These are phyloP conservation scores for Dalbergia cultrata DNA, from an alignment of 306 rosid genomes.

Conservation along the genomic window DNA sequence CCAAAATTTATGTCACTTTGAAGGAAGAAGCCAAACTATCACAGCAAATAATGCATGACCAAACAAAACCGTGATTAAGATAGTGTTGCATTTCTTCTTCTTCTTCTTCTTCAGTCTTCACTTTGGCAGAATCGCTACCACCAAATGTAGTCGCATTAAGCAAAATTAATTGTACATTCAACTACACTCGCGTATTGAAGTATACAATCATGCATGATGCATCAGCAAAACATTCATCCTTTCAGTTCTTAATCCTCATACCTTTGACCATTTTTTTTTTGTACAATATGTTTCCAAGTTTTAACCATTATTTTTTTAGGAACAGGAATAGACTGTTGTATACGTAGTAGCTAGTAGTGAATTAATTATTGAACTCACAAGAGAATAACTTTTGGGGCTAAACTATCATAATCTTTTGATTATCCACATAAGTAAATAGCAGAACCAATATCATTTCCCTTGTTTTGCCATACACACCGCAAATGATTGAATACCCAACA, in stretches of 20 bases:
- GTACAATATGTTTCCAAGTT: too few relatives aligned
- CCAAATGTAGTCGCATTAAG: neutral
- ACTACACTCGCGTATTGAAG: neutral
- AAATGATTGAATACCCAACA: slow-evolving; percentile 16
- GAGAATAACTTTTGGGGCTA: neutral
- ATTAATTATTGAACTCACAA: slow-evolving; percentile 8
- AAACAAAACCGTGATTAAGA: neutral
- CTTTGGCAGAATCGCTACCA: neutral
- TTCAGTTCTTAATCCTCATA: neutral
- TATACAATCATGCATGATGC: neutral
- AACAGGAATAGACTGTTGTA: neutral
- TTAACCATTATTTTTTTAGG: neutral
- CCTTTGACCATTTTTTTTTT: too few relatives aligned
- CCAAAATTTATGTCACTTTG: neutral
- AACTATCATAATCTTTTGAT: neutral
- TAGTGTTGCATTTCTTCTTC: too few relatives aligned
- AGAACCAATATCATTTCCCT: slow-evolving; percentile 16
- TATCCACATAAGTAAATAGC: neutral
- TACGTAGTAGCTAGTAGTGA: neutral
- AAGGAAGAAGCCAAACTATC: neutral
- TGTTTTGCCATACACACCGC: neutral
- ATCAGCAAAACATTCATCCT: neutral
- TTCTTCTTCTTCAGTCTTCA: neutral
- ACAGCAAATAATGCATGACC: too few relatives aligned
- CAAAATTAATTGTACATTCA: neutral